Conservation (phyloP, 1,284 basidiomycete species). For the Xanthoconium separans region DNA sequence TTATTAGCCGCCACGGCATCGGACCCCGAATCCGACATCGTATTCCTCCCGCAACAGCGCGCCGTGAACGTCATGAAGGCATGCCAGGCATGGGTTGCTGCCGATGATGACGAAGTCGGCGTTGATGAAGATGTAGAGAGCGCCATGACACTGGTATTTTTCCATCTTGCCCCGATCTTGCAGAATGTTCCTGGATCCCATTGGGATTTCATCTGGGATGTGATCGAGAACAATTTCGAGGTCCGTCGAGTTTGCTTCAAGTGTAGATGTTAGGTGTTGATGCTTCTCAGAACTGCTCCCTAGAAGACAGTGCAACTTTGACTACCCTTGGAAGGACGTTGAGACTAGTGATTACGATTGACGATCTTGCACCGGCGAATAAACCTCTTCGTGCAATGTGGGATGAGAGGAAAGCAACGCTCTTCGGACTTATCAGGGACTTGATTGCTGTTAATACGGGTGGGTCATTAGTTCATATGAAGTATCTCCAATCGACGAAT, state of each 20-base stretch:
- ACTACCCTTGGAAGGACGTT: slow-evolving; percentile 71
- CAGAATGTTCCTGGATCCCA: slow-evolving; percentile 87
- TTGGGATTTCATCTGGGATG: slow-evolving; percentile 91
- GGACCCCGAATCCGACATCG: slow-evolving; percentile 70
- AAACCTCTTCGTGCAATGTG: slow-evolving; percentile 72
- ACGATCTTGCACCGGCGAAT: slow-evolving; percentile 73
- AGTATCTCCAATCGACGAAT: not conserved
- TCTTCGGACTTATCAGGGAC: slow-evolving; percentile 59
- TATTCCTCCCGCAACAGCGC: slow-evolving; percentile 86
- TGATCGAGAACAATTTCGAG: slow-evolving; percentile 88
- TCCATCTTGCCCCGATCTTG: slow-evolving; percentile 81
- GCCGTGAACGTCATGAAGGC: slow-evolving; percentile 90
- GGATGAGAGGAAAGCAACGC: slow-evolving; percentile 54
- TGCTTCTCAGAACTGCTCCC: slow-evolving; percentile 51
- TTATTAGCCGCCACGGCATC: slow-evolving; percentile 80
- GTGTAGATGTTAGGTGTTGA: not conserved
- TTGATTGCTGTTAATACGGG: slow-evolving; percentile 51
- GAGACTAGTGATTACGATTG: slow-evolving; percentile 64
- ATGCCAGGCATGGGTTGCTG: slow-evolving; percentile 81
- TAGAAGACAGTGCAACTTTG: slow-evolving; percentile 60
- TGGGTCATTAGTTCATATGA: slow-evolving; percentile 32
- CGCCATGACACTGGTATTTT: slow-evolving; percentile 74
- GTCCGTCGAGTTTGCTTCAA: slow-evolving; percentile 41
- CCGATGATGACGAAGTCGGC: slow-evolving; percentile 58
- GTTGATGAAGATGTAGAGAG: slow-evolving; percentile 69